These are phyloP conservation scores for Gynochthodes officinalis DNA, from an alignment of 257 asterid genomes.

Conservation along the genomic window DNA sequence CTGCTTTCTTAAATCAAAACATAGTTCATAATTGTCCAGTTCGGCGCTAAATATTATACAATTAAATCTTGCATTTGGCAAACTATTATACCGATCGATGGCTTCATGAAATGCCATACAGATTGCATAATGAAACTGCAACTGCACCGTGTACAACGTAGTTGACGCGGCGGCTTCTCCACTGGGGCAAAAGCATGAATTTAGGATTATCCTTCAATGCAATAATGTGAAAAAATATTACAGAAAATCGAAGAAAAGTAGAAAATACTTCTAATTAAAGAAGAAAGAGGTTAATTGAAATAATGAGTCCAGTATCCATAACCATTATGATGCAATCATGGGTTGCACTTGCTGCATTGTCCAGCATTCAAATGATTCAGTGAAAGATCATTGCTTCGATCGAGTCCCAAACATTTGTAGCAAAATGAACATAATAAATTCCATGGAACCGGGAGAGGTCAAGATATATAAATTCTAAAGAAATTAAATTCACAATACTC, in stretches of 20 bases:
- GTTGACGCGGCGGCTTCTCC: too few relatives aligned
- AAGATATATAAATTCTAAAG: not conserved
- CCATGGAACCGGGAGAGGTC: not conserved
- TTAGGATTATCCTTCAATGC: too few relatives aligned
- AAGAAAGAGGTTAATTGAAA: not conserved
- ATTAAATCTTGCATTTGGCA: not conserved
- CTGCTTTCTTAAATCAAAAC: too few relatives aligned
- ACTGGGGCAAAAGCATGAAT: too few relatives aligned
- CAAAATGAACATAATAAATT: not conserved
- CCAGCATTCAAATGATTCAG: not conserved
- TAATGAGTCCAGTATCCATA: not conserved
- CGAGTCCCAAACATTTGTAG: not conserved
- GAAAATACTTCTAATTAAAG: not conserved
- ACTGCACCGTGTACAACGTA: not conserved
- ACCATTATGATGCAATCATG: not conserved
- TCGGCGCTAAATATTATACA: too few relatives aligned
- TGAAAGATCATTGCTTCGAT: not conserved
- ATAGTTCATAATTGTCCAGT: too few relatives aligned
- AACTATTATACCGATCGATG: not conserved
- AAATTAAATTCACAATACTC: too few relatives aligned
- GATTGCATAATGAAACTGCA: not conserved
- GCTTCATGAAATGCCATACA: not conserved
- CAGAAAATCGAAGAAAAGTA: too few relatives aligned
- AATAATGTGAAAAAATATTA: too few relatives aligned
- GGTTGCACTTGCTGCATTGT: not conserved